A percentile compares a stretch with the other conserved stretches of the same genome.
Evolutionary conservation across 2,329 filamentous ascomycete species (phyloP).

Genomic region (Rasamsonia emersonii): DNA sequence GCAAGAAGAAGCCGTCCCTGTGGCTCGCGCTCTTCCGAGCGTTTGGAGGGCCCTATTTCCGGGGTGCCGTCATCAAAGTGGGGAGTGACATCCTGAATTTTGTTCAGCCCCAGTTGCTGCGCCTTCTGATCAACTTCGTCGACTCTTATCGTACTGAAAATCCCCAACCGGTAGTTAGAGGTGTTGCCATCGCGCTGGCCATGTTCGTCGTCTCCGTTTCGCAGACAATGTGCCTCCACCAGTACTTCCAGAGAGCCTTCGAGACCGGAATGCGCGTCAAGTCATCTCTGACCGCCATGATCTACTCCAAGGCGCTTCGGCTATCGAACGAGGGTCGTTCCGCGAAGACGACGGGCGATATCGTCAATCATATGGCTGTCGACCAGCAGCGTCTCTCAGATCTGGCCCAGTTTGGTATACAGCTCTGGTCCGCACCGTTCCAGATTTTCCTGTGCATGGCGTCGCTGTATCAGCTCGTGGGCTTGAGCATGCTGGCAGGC

Average conservation of each 20-base stretch:
- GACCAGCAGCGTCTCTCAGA: constrained; percentile 94
- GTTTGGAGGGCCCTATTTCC: constrained; percentile 75
- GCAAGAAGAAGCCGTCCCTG: constrained; percentile 67
- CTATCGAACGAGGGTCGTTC: constrained; percentile 89
- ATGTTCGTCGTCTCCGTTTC: constrained; percentile 86
- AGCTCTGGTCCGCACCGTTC: constrained; percentile 93
- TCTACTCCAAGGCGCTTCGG: constrained; percentile 83
- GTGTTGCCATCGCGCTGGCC: constrained; percentile 75
- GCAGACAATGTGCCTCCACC: constrained; percentile 86
- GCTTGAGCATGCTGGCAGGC: constrained; percentile 89
- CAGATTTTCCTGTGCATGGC: constrained; percentile 95
- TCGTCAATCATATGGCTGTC: constrained; percentile 99
- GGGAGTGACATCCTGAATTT: constrained; percentile 80
- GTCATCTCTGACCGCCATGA: constrained; percentile 76
- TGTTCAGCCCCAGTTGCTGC: constrained; percentile 80
- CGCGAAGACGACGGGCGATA: constrained; percentile 87
- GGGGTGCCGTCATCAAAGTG: constrained; percentile 80
- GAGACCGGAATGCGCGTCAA: constrained; percentile 97
- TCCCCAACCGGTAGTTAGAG: constrained; percentile 71
- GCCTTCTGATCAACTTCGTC: constrained; percentile 75
- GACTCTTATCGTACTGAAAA: constrained; percentile 58
- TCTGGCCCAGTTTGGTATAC: constrained; percentile 88
- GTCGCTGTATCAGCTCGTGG: constrained; percentile 90
- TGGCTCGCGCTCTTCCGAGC: constrained; percentile 80
- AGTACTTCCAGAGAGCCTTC: constrained; percentile 94